Base-by-base conservation (phyloP, 129 eudicot species). In the Escallonia rubra region DNA sequence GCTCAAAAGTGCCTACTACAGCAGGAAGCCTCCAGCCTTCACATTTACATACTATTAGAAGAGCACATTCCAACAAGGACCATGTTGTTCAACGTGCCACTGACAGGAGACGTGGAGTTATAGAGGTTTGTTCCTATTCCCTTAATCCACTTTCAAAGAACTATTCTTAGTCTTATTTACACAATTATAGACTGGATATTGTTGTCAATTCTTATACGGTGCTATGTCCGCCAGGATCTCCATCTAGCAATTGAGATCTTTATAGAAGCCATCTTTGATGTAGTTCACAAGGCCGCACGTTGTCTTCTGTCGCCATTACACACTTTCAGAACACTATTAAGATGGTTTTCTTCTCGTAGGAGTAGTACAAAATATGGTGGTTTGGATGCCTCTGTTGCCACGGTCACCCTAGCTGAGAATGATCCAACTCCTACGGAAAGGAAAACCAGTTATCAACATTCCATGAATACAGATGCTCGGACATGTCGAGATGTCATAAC, bases 401-500 rank as follows among this genome's bases (percentile, higher is more conserved):
- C 86, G 0, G 67, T 85, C 39, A 83, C 85, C 58, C 90, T 86
- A 44, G 84, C 86, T 49, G 85, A 86, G 53, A 52, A 80, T 74
- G 77, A 89, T 69, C 90, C 96, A 9, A 50, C 95, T 76, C 86
- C 84, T 55, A 71, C 73, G 13, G 86, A 86, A 76, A 82, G 73
- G 79, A 80, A 83, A 59, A 76, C 72, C 11, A 79, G 54, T 61
- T 80, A 76, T 55, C 76, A 79, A 51, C 67, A 50, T 52, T 61
- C 83, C 56, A 72, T 93, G 62, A 89, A 93, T 75, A 89, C 90
- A 49, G 99, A 93, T 76, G 88, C 93, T 72, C 80, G 95, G 69
- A 93, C 96, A 44, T 93, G 99, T 72, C 78, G 72, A 49, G 99
- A 93, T 82, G 95, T 93, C 72, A 93, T 93, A 39, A 93, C 96